Evolutionary conservation across 257 asterid species (phyloP).

Genomic region (Penstemon barbatus): DNA sequence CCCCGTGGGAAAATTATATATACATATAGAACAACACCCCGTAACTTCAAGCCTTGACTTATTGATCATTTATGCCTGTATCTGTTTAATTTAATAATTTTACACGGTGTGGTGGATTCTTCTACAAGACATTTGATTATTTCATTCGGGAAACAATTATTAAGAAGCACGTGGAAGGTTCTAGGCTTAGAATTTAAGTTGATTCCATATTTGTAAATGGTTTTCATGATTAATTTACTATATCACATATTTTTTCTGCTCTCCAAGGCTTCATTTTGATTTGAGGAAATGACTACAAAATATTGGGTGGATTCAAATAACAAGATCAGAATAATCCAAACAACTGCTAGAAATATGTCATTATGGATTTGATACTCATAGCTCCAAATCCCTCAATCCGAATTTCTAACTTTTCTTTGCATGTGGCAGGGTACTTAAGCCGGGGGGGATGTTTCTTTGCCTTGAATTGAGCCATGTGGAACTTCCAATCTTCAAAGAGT

Average conservation of each 20-base stretch:
- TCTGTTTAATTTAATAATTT: background rate
- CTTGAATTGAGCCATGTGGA: conserved; percentile 95
- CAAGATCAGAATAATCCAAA: no score
- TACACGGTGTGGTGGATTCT: background rate
- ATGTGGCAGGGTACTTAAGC: conserved; percentile 77
- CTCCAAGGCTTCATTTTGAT: background rate
- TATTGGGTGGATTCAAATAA: no score
- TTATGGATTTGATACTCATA: no score
- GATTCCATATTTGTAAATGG: background rate
- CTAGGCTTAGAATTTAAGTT: background rate
- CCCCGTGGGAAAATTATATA: background rate
- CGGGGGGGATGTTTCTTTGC: conserved; percentile 96
- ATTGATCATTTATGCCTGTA: background rate
- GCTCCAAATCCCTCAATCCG: no score
- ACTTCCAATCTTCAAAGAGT: conserved; percentile 63
- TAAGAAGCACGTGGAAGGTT: conserved; percentile 4
- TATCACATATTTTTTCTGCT: background rate
- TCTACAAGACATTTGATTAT: background rate
- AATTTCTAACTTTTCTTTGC: background rate
- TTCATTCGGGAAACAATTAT: background rate
- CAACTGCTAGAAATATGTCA: no score
- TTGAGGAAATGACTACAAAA: conserved; percentile 20
- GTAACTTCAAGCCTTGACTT: no score
- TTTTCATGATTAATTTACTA: background rate
- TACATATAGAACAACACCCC: no score